Evolutionary conservation across 2,329 filamentous ascomycete species (phyloP).

Genomic region (Allantophomopsis cytisporea): DNA sequence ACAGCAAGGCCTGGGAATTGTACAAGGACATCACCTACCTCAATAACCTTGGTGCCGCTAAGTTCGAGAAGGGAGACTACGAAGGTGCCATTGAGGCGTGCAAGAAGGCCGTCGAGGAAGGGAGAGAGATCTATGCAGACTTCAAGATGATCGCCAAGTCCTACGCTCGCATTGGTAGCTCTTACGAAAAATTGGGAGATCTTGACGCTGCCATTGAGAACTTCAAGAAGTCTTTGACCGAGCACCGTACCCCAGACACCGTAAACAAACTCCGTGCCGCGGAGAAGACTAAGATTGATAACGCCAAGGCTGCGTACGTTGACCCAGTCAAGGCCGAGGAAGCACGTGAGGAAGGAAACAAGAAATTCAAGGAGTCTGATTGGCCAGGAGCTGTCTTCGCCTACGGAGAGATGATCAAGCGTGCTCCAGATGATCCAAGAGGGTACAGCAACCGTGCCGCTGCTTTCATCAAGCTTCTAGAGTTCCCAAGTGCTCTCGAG

Average conservation of each 20-base stretch:
- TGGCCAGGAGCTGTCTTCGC: constrained; percentile 92
- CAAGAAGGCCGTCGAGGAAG: constrained; percentile 79
- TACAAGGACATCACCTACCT: constrained; percentile 96
- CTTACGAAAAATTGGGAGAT: constrained; percentile 84
- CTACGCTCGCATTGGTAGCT: constrained; percentile 88
- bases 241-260: constrained; percentile 91
- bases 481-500: constrained; percentile 83
- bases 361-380: constrained; percentile 93
- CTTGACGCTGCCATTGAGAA: constrained; percentile 68
- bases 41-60: constrained; percentile 87
- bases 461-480: constrained; percentile 91
- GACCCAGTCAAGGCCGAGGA: constrained; percentile 88
- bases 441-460: constrained; percentile 97
- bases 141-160: constrained; percentile 98
- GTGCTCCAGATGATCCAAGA: constrained; percentile 79
- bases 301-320: constrained; percentile 68
- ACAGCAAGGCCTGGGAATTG: constrained; percentile 86
- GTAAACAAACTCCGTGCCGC: constrained; percentile 83
- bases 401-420: constrained; percentile 95
- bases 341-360: constrained; percentile 86
- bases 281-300: constrained; percentile 73
- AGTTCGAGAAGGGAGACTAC: constrained; percentile 94
- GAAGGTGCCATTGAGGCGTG: constrained; percentile 77
- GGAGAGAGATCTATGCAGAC: constrained; percentile 79
- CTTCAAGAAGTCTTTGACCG: constrained; percentile 88